phyloP scores from a whole-genome alignment of 75 land plant genomes.

The Azolla pinnata region DNA sequence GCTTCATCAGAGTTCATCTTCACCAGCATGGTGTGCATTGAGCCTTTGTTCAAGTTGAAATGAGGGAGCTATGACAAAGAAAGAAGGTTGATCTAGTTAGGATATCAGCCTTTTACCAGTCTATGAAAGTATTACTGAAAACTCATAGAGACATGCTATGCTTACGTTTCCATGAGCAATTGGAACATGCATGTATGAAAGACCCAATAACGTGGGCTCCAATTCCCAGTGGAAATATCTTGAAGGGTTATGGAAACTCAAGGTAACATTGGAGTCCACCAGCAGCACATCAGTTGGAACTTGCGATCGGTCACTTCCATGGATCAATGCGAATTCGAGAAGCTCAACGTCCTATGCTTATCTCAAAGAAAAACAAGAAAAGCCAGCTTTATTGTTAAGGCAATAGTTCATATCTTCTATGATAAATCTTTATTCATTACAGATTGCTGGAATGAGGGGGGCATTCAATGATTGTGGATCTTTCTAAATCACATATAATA shows the following conservation, averaged over 20 bases:
- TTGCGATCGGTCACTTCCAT: constrained; percentile 17
- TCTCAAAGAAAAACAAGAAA: neutral
- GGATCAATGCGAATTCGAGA: constrained; percentile 11
- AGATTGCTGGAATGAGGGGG: neutral
- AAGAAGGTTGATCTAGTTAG: neutral
- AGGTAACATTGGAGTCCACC: constrained; percentile 10
- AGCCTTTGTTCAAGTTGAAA: constrained; percentile 11
- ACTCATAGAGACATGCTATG: neutral
- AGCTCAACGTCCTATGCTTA: constrained; percentile 13
- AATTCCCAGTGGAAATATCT: constrained; percentile 14
- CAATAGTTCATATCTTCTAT: neutral
- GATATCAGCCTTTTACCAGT: neutral
- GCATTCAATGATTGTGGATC: neutral
- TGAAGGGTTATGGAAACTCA: constrained; percentile 19
- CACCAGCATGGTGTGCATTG: constrained; percentile 6
- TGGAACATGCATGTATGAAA: constrained; percentile 17
- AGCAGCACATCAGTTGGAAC: constrained; percentile 24
- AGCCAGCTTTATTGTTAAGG: neutral
- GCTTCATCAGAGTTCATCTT: constrained; percentile 11
- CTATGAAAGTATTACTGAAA: neutral
- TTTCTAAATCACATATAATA: no score
- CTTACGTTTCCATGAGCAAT: constrained; percentile 22
- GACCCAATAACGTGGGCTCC: constrained; percentile 6
- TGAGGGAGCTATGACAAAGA: constrained; percentile 8
- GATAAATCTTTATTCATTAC: neutral